Percentiles rank a stretch among this genome's conserved stretches.
phyloP scores from a whole-genome alignment of 352 stramenopile genomes.

The Phytophthora sansomeana region DNA sequence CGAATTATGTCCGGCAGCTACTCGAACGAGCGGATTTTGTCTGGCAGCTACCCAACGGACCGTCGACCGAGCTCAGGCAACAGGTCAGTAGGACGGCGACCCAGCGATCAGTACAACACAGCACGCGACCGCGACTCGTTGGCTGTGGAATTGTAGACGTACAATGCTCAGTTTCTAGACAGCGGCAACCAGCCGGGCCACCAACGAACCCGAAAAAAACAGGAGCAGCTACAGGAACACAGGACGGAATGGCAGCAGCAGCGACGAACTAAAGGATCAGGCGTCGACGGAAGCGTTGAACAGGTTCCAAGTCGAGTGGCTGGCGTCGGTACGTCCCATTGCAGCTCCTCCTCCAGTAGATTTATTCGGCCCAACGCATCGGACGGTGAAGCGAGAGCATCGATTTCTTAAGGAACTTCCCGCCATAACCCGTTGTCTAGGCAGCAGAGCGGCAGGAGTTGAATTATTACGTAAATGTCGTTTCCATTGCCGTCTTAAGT shows the following conservation, averaged over 20 bases:
- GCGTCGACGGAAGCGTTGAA: constrained; percentile 40
- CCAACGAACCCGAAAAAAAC: neutral
- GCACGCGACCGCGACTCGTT: constrained; percentile 37
- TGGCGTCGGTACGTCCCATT: neutral
- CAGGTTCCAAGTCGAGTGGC: constrained; percentile 4
- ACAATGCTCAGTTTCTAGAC: constrained; percentile 4
- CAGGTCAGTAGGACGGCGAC: constrained; percentile 27
- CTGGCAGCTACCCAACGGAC: constrained; percentile 34
- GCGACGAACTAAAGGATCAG: constrained; percentile 2
- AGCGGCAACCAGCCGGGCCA: neutral
- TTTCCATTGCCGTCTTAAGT: constrained; percentile 6
- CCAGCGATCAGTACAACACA: constrained; percentile 35
- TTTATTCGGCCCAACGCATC: constrained; percentile 18
- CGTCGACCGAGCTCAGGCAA: constrained; percentile 32
- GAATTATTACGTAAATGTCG: constrained; percentile 32
- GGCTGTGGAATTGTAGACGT: constrained; percentile 44
- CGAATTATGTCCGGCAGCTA: no score
- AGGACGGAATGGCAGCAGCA: neutral
- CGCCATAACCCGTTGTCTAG: constrained; percentile 7
- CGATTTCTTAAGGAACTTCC: no score
- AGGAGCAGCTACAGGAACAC: neutral
- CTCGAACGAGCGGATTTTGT: no score
- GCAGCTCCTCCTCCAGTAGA: constrained; percentile 15
- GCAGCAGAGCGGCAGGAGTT: constrained; percentile 21
- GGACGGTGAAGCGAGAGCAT: constrained; percentile 8